phyloP scores from a whole-genome alignment of 2,329 filamentous ascomycete species.

The Hypoxylon sp. region DNA sequence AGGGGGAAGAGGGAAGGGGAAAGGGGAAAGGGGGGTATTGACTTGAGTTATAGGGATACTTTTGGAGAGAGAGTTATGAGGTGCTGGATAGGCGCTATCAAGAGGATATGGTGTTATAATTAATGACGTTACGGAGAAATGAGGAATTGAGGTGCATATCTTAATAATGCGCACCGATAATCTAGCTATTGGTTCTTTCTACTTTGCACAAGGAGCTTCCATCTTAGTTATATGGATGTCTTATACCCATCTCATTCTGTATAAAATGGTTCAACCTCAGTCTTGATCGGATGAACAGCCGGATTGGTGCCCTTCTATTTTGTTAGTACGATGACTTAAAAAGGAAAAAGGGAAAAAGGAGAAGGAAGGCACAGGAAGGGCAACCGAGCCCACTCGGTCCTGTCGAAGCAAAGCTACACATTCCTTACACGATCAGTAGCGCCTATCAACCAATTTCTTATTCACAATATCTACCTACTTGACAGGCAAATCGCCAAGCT shows the following conservation, averaged over 20 bases:
- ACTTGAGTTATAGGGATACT: not conserved
- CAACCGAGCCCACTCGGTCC: too few relatives aligned
- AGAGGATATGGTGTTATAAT: conserved; percentile 1
- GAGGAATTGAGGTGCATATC: not conserved
- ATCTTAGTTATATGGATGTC: not conserved
- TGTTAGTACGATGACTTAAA: too few relatives aligned
- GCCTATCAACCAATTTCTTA: not conserved
- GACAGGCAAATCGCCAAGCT: not conserved
- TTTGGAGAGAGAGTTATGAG: not conserved
- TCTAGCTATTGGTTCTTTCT: not conserved
- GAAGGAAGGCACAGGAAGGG: too few relatives aligned
- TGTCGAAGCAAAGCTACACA: too few relatives aligned
- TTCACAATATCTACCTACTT: not conserved
- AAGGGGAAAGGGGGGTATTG: not conserved
- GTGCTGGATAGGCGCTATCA: not conserved
- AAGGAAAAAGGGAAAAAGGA: too few relatives aligned
- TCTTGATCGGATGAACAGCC: too few relatives aligned
- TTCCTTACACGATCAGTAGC: not conserved
- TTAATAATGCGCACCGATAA: not conserved
- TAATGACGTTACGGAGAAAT: conserved; percentile 2
- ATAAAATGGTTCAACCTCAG: too few relatives aligned
- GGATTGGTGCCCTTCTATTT: too few relatives aligned
- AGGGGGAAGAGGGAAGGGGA: not conserved
- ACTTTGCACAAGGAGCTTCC: not conserved
- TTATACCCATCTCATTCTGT: too few relatives aligned